Evolutionary conservation across 2,329 filamentous ascomycete genomes (phyloP).

Genomic region (Diaporthe ilicicola): DNA sequence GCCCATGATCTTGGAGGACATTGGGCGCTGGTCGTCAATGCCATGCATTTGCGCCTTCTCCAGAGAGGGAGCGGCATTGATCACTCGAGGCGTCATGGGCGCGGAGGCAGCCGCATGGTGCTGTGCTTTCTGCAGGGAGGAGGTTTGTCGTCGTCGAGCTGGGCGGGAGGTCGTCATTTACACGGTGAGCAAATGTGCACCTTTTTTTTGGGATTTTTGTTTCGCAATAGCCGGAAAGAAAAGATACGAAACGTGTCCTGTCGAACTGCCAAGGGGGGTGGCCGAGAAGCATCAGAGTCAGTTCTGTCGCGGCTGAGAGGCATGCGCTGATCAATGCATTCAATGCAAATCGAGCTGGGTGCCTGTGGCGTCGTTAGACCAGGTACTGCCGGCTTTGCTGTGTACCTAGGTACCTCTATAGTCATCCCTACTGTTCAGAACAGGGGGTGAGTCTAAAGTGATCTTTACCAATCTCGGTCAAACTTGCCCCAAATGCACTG

Average conservation of each 20-base stretch:
- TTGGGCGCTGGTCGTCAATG: slow-evolving; percentile 60
- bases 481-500: too few relatives aligned
- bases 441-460: too few relatives aligned
- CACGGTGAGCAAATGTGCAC: slow-evolving; percentile 36
- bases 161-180: slow-evolving; percentile 52
- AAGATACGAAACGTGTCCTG: slow-evolving; percentile 27
- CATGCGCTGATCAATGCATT: slow-evolving; percentile 29
- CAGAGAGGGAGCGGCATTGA: slow-evolving; percentile 62
- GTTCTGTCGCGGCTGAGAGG: slow-evolving; percentile 27
- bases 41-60: slow-evolving; percentile 65
- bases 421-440: too few relatives aligned
- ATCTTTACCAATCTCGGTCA: too few relatives aligned
- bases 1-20: slow-evolving; percentile 59
- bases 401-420: too few relatives aligned
- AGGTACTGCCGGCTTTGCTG: background rate
- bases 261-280: slow-evolving; percentile 14
- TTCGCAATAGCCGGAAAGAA: slow-evolving; percentile 19
- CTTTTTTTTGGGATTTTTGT: background rate
- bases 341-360: slow-evolving; percentile 13
- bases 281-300: slow-evolving; percentile 23
- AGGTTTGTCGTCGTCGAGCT: slow-evolving; percentile 53
- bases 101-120: slow-evolving; percentile 49
- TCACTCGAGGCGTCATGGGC: slow-evolving; percentile 56
- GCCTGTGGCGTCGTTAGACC: slow-evolving; percentile 16
- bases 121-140: slow-evolving; percentile 53